Base-by-base conservation (phyloP, 2,329 filamentous ascomycete genomes). In the Curvularia spicifera region DNA sequence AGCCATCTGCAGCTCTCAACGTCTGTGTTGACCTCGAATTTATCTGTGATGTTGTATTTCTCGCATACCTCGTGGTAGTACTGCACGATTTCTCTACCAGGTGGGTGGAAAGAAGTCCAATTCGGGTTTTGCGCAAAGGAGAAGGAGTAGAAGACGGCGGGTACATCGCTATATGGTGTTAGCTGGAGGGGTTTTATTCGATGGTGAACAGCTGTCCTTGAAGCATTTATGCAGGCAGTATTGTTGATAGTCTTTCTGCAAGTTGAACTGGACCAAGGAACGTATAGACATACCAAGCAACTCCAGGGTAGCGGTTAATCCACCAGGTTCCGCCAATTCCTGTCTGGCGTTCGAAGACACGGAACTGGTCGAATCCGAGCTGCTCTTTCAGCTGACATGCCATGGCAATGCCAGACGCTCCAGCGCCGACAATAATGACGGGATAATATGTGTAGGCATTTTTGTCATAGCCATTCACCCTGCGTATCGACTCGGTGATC, bases 261-360 rank as follows among this genome's bases (percentile, higher is more conserved):
- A 4, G 7, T 37, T 7, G 35, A 37, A 18, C 7, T 8, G 7
- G n/a, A 37, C 18, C 35, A n/a, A 37, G n/a, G 15, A 37, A 5
- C 6, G 13, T 43, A 18, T 10, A 18, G 26, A 69, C 66, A 50
- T 63, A 73, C 70, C 68, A 72, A 46, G 68, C 66, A 73, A 78
- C 74, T 40, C 78, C 76, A 18, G 76, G 87, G 71, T 89, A 89
- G 31, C 80, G 78, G 69, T 89, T 89, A 44, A 82, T 82, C 73
- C 81, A 82, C 87, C 87, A 90, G 1, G 87, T 89, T 7, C 87
- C 87, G 31, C 87, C 87, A 43, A 88, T 78, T 3, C 82, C 81
- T 4, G 78, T 75, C 59, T 85, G 78, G 12, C 83, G 79, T 24
- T 89, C 87, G 58, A 88, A 89, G 67, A 89, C 81, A 28, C 79